Conservation (phyloP, 768 basidiomycete genomes). For the Sporobolomyces roseus region DNA sequence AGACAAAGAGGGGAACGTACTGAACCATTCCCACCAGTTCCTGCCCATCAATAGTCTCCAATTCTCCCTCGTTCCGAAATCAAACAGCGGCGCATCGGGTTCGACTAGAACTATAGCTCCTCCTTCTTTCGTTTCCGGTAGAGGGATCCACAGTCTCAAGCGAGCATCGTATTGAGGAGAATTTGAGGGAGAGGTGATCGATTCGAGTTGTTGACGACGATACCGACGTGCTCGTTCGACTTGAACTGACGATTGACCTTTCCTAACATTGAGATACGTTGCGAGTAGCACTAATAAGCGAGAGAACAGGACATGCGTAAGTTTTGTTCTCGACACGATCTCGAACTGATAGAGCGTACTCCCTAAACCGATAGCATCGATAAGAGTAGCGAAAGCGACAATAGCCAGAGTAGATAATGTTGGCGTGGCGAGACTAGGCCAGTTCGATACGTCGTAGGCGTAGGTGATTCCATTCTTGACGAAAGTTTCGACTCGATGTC, state of each 20-base stretch:
- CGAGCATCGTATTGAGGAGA: constrained; percentile 11
- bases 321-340: too few species aligned
- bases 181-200: neutral
- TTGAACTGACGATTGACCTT: constrained; percentile 26
- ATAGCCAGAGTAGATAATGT: constrained; percentile 2
- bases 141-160: constrained; percentile 20
- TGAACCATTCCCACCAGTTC: constrained; percentile 29
- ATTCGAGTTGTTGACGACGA: neutral
- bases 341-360: constrained; percentile 6
- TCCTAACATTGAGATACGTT: constrained; percentile 12
- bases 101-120: constrained; percentile 22
- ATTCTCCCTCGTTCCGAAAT: constrained; percentile 29
- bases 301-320: neutral
- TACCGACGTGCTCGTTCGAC: constrained; percentile 20
- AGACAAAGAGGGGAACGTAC: neutral
- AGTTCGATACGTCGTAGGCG: constrained; percentile 4
- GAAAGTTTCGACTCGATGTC: neutral
- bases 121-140: neutral
- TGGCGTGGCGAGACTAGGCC: constrained; percentile 9
- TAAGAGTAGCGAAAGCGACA: constrained; percentile 22
- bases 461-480: neutral
- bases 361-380: constrained; percentile 12
- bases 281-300: constrained; percentile 19
- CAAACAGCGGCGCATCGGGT: constrained; percentile 19
- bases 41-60: constrained; percentile 24